Evolutionary conservation across 2,329 filamentous ascomycete genomes (phyloP), one percentile per base, ranked within the genome.

Genomic region (Cladosporium halotolerans): DNA sequence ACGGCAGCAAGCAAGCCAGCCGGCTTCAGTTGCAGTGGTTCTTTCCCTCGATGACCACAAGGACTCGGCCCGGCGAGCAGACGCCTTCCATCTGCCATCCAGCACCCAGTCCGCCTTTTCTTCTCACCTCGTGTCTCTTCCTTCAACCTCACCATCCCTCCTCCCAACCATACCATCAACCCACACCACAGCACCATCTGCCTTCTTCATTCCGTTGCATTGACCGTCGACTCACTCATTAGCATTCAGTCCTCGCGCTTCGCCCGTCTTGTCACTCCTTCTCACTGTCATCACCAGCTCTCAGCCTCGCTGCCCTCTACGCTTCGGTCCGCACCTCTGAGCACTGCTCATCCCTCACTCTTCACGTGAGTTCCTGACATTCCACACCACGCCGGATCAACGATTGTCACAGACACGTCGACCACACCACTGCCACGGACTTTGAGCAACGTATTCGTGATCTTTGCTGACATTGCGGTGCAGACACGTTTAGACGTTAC

Each of bases 201-300:
- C 57, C 62, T 67, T 54, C 61, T 67, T 66, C 65, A 68, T 68
- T 65, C 65, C 60, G 60, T 64, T 67, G 63, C 64, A 68, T 69
- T 63, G 60, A 61, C 49, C 55, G 28, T 58, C 55, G 53, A 45
- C 59, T 57, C 59, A 57, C 55, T 60, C 59, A 54, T 60, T 59
- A 59, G 55, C 57, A 52, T 55, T 49, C 53, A 56, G 55, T 47
- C 54, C 51, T 48, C 49, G 46, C 50, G 48, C 52, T 50, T 49
- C 42, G 53, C 54, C 46, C 41, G 57, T 43, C 50, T 51, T 51
- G 39, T 43, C 48, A 51, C 54, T 97, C 96, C 86, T 96, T 91
- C 73, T 91, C 76, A 90, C 91, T 87, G 95, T 89, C 78, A 96
- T 96, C 86, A 96, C 90, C 84, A 96, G 96, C 96, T 85, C 97